Evolutionary conservation across 2,329 filamentous ascomycete species (phyloP).

Genomic region (Aspergillus chevalieri): DNA sequence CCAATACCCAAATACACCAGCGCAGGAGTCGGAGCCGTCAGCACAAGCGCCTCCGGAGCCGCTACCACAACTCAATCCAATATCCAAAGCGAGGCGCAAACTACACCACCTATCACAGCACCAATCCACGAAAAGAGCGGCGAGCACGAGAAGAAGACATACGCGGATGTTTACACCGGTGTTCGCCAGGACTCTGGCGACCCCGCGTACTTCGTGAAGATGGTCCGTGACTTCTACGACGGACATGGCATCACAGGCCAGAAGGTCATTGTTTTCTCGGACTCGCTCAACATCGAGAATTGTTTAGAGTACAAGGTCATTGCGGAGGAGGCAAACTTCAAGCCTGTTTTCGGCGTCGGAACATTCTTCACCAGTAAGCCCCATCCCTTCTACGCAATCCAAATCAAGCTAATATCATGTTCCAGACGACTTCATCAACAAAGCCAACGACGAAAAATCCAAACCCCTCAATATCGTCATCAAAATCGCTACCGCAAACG

Average conservation of each 20-base stretch:
- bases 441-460: conserved; percentile 71
- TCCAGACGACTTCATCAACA: conserved; percentile 71
- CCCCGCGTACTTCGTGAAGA: conserved; percentile 69
- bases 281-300: conserved; percentile 84
- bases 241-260: conserved; percentile 65
- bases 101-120: conserved; percentile 40
- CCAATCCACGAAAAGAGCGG: conserved; percentile 25
- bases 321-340: conserved; percentile 73
- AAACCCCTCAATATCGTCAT: conserved; percentile 95
- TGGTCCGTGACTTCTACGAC: conserved; percentile 77
- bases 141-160: conserved; percentile 52
- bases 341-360: conserved; percentile 85
- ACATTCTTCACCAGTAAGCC: conserved; percentile 78
- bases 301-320: conserved; percentile 85
- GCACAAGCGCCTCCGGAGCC: conserved; percentile 35
- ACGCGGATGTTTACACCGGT: conserved; percentile 75
- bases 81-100: conserved; percentile 33
- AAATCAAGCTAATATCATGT: neutral
- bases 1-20: conserved; percentile 48
- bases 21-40: conserved; percentile 34
- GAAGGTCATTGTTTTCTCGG: conserved; percentile 92
- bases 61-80: conserved; percentile 39
- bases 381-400: neutral
- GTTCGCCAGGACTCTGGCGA: conserved; percentile 89
- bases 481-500: conserved; percentile 80